Conservation (phyloP, 495 filamentous ascomycete genomes). For the Aspergillus heteromorphus region DNA sequence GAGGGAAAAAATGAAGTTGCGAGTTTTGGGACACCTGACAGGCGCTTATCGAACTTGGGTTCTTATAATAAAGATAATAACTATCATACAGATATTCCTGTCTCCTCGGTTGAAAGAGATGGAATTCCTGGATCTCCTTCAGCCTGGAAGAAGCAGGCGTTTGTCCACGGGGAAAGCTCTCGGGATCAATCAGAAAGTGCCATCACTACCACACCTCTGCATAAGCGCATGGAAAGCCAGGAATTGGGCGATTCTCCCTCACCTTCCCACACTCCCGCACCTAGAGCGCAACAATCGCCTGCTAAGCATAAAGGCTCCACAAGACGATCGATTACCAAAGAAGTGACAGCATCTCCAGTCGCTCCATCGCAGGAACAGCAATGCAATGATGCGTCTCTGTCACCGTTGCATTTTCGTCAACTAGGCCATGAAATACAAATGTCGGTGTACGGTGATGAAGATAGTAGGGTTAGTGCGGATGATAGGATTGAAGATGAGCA, state of each 20-base stretch:
- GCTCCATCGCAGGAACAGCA: not conserved
- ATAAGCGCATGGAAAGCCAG: constrained; percentile 18
- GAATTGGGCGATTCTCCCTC: constrained; percentile 24
- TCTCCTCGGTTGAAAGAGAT: constrained; percentile 23
- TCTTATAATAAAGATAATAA: not conserved
- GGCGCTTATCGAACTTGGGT: not conserved
- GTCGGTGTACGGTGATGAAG: not conserved
- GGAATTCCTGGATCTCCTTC: constrained; percentile 11
- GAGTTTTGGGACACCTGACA: not conserved
- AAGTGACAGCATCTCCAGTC: not conserved
- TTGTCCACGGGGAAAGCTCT: not conserved
- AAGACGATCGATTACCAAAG: not conserved
- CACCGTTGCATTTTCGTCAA: not conserved
- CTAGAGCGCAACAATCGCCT: not conserved
- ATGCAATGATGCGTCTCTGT: not conserved
- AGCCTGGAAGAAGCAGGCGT: not conserved
- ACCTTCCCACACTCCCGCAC: not conserved
- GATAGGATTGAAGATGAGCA: not conserved
- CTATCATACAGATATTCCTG: constrained; percentile 15
- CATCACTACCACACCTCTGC: not conserved
- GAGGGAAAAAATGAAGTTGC: constrained; percentile 5
- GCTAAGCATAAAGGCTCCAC: not conserved
- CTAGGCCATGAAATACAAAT: not conserved
- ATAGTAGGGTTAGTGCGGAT: constrained; percentile 2
- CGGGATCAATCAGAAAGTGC: not conserved